Evolutionary conservation across 1,284 basidiomycete species (phyloP).

Genomic region (Boletus hoseneyae): DNA sequence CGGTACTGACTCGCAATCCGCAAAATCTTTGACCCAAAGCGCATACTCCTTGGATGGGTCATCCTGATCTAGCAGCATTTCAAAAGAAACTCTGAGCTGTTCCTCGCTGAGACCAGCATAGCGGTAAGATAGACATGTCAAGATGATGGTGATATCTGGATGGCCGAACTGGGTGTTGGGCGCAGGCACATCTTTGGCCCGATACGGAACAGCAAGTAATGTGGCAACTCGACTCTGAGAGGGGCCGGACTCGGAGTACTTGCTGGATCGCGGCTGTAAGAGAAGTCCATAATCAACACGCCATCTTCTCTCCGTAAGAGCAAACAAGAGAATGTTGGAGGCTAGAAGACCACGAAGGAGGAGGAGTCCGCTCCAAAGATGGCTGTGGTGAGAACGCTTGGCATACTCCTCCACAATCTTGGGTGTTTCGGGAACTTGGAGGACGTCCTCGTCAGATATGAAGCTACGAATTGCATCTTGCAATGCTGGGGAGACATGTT

Average conservation of each 20-base stretch:
- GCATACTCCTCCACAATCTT: constrained; percentile 15
- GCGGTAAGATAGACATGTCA: constrained; percentile 34
- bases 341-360: constrained; percentile 43
- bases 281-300: constrained; percentile 48
- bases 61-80: constrained; percentile 39
- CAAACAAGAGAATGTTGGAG: constrained; percentile 38
- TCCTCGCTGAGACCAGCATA: constrained; percentile 40
- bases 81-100: constrained; percentile 39
- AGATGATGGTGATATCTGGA: constrained; percentile 44
- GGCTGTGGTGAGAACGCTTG: constrained; percentile 2
- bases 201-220: constrained; percentile 47
- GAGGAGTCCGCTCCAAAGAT: constrained; percentile 35
- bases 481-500: constrained; percentile 7
- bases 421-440: constrained; percentile 16
- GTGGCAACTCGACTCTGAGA: constrained; percentile 26
- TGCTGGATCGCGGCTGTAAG: background rate
- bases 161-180: constrained; percentile 51
- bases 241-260: background rate
- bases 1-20: constrained; percentile 20
- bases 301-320: constrained; percentile 41
- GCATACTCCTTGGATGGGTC: constrained; percentile 43
- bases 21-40: constrained; percentile 34
- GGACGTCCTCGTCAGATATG: constrained; percentile 12
- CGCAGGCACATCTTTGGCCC: constrained; percentile 50
- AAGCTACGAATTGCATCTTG: constrained; percentile 21